Evolutionary conservation across 345 rosid species (phyloP).

Genomic region (Euphorbia pulcherrima): DNA sequence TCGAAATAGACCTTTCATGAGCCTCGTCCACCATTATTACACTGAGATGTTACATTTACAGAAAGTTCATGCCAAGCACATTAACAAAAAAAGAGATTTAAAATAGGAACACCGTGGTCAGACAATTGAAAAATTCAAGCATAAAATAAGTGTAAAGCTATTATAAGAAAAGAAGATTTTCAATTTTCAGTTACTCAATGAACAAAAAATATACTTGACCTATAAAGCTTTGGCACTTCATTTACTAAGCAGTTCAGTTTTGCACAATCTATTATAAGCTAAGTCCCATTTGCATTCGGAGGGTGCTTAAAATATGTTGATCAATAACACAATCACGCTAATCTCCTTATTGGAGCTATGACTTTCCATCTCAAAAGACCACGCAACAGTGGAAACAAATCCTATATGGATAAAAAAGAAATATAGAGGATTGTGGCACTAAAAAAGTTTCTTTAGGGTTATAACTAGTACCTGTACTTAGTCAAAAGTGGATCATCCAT

Average conservation of each 20-base stretch:
- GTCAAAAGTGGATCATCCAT: slow-evolving; percentile 98
- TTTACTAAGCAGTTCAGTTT: not conserved
- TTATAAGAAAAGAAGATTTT: not conserved
- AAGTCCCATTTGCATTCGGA: not conserved
- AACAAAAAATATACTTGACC: not conserved
- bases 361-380: not conserved
- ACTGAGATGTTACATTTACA: slow-evolving; percentile 36
- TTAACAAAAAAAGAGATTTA: not conserved
- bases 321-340: not conserved
- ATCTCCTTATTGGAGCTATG: not conserved
- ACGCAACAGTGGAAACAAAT: not conserved
- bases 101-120: not conserved
- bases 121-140: not conserved
- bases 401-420: not conserved
- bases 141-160: not conserved
- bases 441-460: not conserved
- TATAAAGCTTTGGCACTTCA: not conserved
- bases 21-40: slow-evolving; percentile 99
- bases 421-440: not conserved
- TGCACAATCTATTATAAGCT: not conserved
- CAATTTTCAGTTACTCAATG: not conserved
- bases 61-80: slow-evolving; percentile 3
- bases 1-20: slow-evolving; percentile 94
- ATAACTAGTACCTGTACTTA: slow-evolving; percentile 68
- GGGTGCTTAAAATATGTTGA: not conserved